phyloP scores from a whole-genome alignment of 805 yeast genomes.

The Nakazawaea ishiwadae region DNA sequence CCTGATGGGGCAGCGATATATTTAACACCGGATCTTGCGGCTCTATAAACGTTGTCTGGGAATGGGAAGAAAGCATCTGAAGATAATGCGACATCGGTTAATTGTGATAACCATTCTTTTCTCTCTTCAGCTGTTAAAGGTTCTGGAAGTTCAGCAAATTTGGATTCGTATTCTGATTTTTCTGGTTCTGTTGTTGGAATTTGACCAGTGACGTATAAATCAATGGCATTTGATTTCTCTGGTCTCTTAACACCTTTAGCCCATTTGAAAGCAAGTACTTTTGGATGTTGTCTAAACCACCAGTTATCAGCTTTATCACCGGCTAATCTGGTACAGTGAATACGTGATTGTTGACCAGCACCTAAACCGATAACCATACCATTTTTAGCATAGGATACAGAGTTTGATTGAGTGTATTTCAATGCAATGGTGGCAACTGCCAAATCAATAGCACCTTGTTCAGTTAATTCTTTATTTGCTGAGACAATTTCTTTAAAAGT shows the following conservation, averaged over 20 bases:
- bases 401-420: constrained; percentile 97
- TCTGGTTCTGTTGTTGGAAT: constrained; percentile 92
- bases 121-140: constrained; percentile 84
- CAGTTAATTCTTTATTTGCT: constrained; percentile 77
- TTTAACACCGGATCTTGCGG: constrained; percentile 94
- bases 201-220: constrained; percentile 85
- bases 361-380: constrained; percentile 99
- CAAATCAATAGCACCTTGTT: constrained; percentile 89
- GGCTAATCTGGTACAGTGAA: constrained; percentile 98
- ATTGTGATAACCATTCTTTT: constrained; percentile 77
- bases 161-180: constrained; percentile 84
- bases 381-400: constrained; percentile 96
- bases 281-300: constrained; percentile 99
- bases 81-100: constrained; percentile 83
- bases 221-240: constrained; percentile 97
- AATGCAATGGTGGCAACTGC: constrained; percentile 96
- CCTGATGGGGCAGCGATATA: constrained; percentile 97
- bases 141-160: constrained; percentile 77
- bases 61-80: constrained; percentile 99
- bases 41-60: constrained; percentile 98
- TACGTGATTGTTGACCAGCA: constrained; percentile 99
- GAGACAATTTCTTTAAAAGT: constrained; percentile 92
- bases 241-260: constrained; percentile 98
- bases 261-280: constrained; percentile 90
- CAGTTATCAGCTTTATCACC: constrained; percentile 99